phyloP scores from a whole-genome alignment of 345 rosid genomes.

The Populus ilicifolia region DNA sequence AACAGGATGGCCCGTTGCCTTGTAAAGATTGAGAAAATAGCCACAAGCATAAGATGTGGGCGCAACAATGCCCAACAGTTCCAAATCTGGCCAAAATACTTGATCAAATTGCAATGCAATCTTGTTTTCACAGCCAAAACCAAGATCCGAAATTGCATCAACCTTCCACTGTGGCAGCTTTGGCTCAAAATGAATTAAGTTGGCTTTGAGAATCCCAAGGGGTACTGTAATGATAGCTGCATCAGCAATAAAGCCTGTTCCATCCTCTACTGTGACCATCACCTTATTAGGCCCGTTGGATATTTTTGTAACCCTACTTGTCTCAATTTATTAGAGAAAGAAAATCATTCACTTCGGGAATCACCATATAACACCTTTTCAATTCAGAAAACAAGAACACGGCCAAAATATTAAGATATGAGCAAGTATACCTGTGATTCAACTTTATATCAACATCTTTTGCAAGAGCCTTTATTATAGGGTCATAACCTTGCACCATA shows the following conservation, averaged over 20 bases:
- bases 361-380: not conserved
- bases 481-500: slow-evolving; percentile 86
- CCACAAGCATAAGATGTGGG: slow-evolving; percentile 72
- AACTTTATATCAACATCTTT: slow-evolving; percentile 64
- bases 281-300: slow-evolving; percentile 47
- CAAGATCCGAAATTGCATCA: slow-evolving; percentile 70
- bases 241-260: slow-evolving; percentile 58
- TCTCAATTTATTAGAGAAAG: slow-evolving; percentile 8
- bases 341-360: not conserved
- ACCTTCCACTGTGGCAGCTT: slow-evolving; percentile 80
- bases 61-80: slow-evolving; percentile 69
- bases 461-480: slow-evolving; percentile 75
- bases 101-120: slow-evolving; percentile 59
- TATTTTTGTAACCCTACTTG: slow-evolving; percentile 56
- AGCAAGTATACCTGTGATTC: slow-evolving; percentile 53
- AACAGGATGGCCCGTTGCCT: slow-evolving; percentile 78
- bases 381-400: not conserved
- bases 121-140: slow-evolving; percentile 81
- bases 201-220: slow-evolving; percentile 76
- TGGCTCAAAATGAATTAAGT: slow-evolving; percentile 72
- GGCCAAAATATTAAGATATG: not conserved
- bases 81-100: slow-evolving; percentile 86
- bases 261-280: slow-evolving; percentile 56
- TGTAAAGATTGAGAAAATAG: slow-evolving; percentile 81
- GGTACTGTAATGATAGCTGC: slow-evolving; percentile 77